Base-by-base conservation (phyloP, 345 rosid species). In the Salix purpurea region DNA sequence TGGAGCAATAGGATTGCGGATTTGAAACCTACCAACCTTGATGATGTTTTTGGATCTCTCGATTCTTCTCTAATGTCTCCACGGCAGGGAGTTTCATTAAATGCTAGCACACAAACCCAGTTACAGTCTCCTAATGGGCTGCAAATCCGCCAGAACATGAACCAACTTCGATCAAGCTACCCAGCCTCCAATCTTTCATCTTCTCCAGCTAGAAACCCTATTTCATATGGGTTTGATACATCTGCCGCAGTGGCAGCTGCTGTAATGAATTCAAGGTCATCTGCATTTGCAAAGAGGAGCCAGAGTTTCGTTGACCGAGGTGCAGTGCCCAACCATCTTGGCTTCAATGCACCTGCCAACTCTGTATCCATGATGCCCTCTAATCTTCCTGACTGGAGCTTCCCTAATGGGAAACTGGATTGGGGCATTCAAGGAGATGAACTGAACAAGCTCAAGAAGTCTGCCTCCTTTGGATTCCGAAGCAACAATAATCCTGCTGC, bases 401-500 rank as follows among this genome's bases (percentile, higher is more conserved):
- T 98, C 1, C 95, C 95, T 0, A 81, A 81, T 24, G 99, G 99
- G 72, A 92, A 88, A 74, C 75, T 96, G 30, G 95, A 96, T 75
- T 93, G 99, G 99, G 97, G 95, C 8, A 80, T 91, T 78, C 94
- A 90, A 73, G 91, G 97, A 74, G 95, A 93, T 8, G 95, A 96
- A 86, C 83, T 96, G 74, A 91, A 83, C 85, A 96, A 88, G 89
- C 83, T 96, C 34, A 93, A 88, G 87, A 91, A 86, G 82, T 90
- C 95, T 3, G 94, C 89, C 23, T 93, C 99, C 7, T 93, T 96
- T 0, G 94, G 96, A 26, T 82, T 91, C 66, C 83, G 91, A 2
- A 85, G 89, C 79, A 90, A 81, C 84, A 71, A 61, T 80, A 84
- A 64, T 32, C 72, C 76, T 18, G 34, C 87, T 18, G 39, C 87